A percentile compares a stretch with the other conserved stretches of the same genome.
These are phyloP conservation scores for Cerrena zonata DNA, from an alignment of 1,284 basidiomycete species.

Conservation along the genomic window DNA sequence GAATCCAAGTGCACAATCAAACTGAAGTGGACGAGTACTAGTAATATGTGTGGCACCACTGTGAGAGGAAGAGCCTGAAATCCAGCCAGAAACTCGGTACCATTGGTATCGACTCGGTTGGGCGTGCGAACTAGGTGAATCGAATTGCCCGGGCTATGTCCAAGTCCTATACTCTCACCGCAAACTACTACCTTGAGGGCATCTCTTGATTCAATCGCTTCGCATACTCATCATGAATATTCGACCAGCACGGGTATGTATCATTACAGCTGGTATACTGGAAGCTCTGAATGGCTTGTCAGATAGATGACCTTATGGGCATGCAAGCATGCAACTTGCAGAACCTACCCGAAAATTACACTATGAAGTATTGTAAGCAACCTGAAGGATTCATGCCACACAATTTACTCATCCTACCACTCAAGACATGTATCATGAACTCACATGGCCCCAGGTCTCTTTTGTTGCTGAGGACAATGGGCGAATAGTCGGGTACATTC, in stretches of 20 bases:
- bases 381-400: not conserved
- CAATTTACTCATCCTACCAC: not conserved
- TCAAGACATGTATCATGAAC: constrained; percentile 79
- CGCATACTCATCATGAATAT: too few species aligned
- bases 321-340: constrained; percentile 91
- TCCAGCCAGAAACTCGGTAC: too few species aligned
- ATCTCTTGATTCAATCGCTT: too few species aligned
- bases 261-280: not conserved
- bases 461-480: constrained; percentile 93
- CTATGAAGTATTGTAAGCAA: constrained; percentile 77
- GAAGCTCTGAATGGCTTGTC: constrained; percentile 3
- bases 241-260: constrained; percentile 45
- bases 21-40: too few species aligned
- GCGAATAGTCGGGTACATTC: constrained; percentile 87
- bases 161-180: too few species aligned
- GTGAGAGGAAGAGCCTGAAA: too few species aligned
- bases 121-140: too few species aligned
- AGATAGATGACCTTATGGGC: constrained; percentile 70
- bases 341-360: constrained; percentile 84
- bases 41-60: too few species aligned
- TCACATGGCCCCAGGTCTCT: constrained; percentile 91
- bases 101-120: too few species aligned
- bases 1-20: too few species aligned
- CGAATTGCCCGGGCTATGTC: too few species aligned
- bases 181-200: too few species aligned